A percentile compares a stretch with the other conserved stretches of the same genome.
Evolutionary conservation across 441 rosid genomes (phyloP).

Genomic region (Aleurites moluccanus): DNA sequence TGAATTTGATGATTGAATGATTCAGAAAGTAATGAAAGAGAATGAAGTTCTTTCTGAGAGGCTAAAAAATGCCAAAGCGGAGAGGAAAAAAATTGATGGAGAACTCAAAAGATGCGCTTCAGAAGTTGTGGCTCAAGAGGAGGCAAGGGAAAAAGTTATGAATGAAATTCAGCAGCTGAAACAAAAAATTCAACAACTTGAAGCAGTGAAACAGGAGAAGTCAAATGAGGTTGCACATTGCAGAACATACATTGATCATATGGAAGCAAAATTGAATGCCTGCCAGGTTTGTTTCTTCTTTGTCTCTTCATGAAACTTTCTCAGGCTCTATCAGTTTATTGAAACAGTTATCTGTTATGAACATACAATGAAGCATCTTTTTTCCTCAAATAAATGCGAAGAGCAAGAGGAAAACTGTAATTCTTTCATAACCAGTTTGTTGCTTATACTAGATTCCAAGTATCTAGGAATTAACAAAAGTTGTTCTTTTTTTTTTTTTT

Average conservation of each 20-base stretch:
- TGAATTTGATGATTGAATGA: conserved; percentile 21
- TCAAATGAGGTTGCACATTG: conserved; percentile 68
- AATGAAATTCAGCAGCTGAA: conserved; percentile 62
- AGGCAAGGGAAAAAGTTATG: conserved; percentile 57
- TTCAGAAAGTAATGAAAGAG: conserved; percentile 71
- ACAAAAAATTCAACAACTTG: conserved; percentile 59
- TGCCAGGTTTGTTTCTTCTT: conserved; percentile 54
- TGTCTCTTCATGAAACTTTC: neutral
- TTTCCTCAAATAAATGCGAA: too few relatives aligned
- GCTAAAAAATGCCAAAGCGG: conserved; percentile 63
- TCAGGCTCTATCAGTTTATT: too few relatives aligned
- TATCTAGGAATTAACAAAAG: too few relatives aligned
- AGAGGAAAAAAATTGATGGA: conserved; percentile 63
- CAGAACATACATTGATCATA: conserved; percentile 65
- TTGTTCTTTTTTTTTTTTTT: too few relatives aligned
- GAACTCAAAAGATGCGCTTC: conserved; percentile 60
- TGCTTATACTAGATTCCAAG: too few relatives aligned
- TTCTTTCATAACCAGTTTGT: too few relatives aligned
- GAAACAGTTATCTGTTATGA: neutral
- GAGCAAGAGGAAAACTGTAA: too few relatives aligned
- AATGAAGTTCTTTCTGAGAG: conserved; percentile 63
- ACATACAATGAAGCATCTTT: too few relatives aligned
- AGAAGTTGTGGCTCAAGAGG: conserved; percentile 60
- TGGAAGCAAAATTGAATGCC: conserved; percentile 67
- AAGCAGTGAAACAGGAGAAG: conserved; percentile 67